Percentiles rank a stretch among this genome's conserved stretches.
Evolutionary conservation across 768 basidiomycete species (phyloP).

Genomic region (Tylopilus rubrobrunneus): DNA sequence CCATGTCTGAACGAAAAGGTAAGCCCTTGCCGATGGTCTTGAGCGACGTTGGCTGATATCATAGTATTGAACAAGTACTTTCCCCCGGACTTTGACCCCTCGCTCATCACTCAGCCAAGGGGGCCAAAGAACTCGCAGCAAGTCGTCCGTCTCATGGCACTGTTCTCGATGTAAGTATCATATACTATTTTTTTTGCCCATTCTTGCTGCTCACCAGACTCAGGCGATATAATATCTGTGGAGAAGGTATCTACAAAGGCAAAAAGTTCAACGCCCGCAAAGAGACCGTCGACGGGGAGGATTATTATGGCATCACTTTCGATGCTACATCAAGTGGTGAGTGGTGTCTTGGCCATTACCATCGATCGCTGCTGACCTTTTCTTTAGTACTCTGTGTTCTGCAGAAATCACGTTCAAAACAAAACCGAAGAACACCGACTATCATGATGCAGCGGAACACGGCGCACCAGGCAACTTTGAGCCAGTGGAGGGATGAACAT

Average conservation of each 20-base stretch:
- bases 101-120: constrained; percentile 88
- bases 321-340: constrained; percentile 89
- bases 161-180: too few species aligned
- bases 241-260: constrained; percentile 98
- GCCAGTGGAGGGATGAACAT: constrained; percentile 88
- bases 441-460: constrained; percentile 87
- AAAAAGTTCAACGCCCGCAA: constrained; percentile 99
- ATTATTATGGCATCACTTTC: constrained; percentile 96
- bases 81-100: constrained; percentile 97
- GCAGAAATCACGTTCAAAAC: constrained; percentile 99
- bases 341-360: constrained; percentile 22
- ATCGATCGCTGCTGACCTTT: constrained; percentile 11
- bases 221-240: constrained; percentile 92
- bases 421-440: constrained; percentile 97
- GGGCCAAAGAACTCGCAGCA: constrained; percentile 94
- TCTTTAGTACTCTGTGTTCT: constrained; percentile 68
- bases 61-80: constrained; percentile 91
- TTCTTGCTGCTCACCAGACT: neutral
- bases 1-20: constrained; percentile 87
- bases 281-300: constrained; percentile 95
- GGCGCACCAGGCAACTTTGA: constrained; percentile 98
- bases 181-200: neutral
- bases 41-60: constrained; percentile 5
- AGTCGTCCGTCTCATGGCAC: too few species aligned
- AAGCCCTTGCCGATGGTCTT: neutral